Conservation (phyloP, 108 stramenopile species). For the Cyclotella choctawhatcheeana region DNA sequence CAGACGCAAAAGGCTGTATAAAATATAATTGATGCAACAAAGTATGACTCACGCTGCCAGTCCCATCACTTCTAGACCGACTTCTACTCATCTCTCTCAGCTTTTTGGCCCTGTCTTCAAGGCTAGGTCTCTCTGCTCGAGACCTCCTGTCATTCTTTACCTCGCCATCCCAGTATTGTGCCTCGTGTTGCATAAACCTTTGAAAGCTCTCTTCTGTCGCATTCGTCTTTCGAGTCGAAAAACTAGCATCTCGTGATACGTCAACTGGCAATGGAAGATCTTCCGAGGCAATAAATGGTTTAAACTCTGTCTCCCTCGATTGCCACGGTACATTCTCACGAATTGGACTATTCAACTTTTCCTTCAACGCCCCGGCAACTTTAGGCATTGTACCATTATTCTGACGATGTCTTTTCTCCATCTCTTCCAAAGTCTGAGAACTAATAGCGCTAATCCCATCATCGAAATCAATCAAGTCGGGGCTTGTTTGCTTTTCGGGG, state of each 20-base stretch:
- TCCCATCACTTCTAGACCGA: conserved; percentile 43
- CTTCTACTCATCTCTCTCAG: conserved; percentile 52
- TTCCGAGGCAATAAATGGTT: neutral
- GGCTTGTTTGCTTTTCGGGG: conserved; percentile 14
- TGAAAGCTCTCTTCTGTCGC: conserved; percentile 25
- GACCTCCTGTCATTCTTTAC: conserved; percentile 6
- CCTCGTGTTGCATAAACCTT: conserved; percentile 23
- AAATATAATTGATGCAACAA: neutral
- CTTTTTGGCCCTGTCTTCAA: conserved; percentile 41
- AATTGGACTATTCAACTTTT: neutral
- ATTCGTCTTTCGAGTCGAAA: conserved; percentile 15
- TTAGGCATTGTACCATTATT: neutral
- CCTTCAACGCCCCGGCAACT: neutral
- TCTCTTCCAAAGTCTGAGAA: conserved; percentile 77
- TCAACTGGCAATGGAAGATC: conserved; percentile 2
- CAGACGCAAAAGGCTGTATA: neutral
- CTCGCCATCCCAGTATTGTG: conserved; percentile 37
- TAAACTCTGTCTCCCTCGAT: neutral
- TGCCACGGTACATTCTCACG: conserved; percentile 7
- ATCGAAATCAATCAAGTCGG: conserved; percentile 60
- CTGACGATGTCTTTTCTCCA: conserved; percentile 39
- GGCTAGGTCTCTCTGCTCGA: conserved; percentile 10
- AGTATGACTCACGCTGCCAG: conserved; percentile 34
- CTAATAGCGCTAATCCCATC: conserved; percentile 81
- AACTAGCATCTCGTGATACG: conserved; percentile 2